These are phyloP conservation scores for Phlebiopsis flavidoalba DNA, from an alignment of 768 basidiomycete species.

Conservation along the genomic window DNA sequence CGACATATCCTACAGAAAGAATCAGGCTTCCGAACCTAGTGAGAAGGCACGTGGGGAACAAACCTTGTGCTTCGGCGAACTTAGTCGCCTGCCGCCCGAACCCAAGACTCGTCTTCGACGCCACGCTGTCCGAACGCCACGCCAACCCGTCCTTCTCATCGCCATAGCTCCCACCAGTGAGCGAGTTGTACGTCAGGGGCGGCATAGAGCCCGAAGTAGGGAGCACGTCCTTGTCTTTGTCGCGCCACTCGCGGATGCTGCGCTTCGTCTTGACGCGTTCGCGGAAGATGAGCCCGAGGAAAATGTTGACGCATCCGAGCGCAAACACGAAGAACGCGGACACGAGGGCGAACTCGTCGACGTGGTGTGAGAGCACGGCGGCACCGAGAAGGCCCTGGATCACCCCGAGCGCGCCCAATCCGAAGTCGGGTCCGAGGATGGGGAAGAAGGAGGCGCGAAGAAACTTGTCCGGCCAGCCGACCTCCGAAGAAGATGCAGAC, in stretches of 20 bases:
- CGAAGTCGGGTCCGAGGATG: conserved; percentile 77
- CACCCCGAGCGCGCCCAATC: conserved; percentile 81
- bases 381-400: conserved; percentile 80
- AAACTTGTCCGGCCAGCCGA: conserved; percentile 73
- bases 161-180: background rate
- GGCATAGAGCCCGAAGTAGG: conserved; percentile 30
- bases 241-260: conserved; percentile 62
- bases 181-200: background rate
- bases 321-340: conserved; percentile 90
- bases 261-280: conserved; percentile 60
- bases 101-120: conserved; percentile 9
- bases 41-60: background rate
- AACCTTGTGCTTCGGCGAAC: conserved; percentile 10
- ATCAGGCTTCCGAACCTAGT: background rate
- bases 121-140: conserved; percentile 4
- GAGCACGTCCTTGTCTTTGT: conserved; percentile 48
- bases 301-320: conserved; percentile 81
- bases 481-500: conserved; percentile 77
- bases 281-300: conserved; percentile 77
- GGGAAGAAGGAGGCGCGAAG: conserved; percentile 86
- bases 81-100: conserved; percentile 12
- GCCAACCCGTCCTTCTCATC: conserved; percentile 10
- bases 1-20: conserved; percentile 9
- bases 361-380: conserved; percentile 50
- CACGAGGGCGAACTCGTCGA: conserved; percentile 84